phyloP scores from a whole-genome alignment of 345 rosid genomes.

The Euphorbia pulcherrima region DNA sequence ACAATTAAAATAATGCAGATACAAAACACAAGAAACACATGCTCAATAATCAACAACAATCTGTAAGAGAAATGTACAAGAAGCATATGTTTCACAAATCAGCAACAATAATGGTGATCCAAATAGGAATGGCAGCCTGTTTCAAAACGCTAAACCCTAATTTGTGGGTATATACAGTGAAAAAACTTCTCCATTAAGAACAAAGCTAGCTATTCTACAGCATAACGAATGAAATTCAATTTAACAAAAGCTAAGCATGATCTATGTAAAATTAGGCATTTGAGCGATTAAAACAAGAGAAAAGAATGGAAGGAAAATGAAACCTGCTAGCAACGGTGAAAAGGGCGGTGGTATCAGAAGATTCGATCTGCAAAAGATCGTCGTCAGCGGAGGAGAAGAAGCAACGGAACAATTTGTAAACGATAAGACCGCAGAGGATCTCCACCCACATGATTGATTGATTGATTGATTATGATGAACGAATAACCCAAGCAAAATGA shows the following conservation, averaged over 20 bases:
- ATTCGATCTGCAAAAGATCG: conserved; percentile 50
- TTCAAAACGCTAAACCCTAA: too few relatives aligned
- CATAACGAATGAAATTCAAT: too few relatives aligned
- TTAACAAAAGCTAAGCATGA: background rate
- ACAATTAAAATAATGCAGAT: background rate
- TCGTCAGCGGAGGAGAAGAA: conserved; percentile 48
- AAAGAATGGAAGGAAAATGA: background rate
- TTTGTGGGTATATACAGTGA: too few relatives aligned
- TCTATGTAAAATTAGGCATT: background rate
- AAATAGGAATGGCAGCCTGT: too few relatives aligned
- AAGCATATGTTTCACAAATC: background rate
- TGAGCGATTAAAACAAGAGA: background rate
- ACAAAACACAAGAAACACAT: background rate
- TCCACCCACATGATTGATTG: conserved; percentile 63
- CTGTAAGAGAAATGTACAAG: too few relatives aligned
- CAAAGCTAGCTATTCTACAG: too few relatives aligned
- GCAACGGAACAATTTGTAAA: conserved; percentile 45
- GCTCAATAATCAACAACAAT: too few relatives aligned
- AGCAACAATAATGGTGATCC: background rate
- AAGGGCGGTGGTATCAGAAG: conserved; percentile 60
- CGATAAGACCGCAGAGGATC: conserved; percentile 64
- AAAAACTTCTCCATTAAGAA: too few relatives aligned
- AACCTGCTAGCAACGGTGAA: conserved; percentile 72
- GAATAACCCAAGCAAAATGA: too few relatives aligned
- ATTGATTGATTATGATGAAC: background rate